Percentiles rank a stretch among this genome's conserved stretches.
Conservation (phyloP, 148 eudicot genomes). For the Rhododendron molle region DNA sequence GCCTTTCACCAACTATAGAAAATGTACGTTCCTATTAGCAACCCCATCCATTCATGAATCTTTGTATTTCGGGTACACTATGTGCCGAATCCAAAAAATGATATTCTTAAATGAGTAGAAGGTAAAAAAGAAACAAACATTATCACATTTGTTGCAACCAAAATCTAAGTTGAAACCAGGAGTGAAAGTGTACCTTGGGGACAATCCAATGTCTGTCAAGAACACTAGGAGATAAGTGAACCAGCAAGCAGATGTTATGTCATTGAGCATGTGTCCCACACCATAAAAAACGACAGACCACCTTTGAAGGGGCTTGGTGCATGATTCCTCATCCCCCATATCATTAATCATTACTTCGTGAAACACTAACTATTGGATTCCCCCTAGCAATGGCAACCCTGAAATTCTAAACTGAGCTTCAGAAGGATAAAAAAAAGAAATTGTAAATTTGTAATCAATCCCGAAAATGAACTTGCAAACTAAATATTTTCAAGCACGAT, state of each 20-base stretch:
- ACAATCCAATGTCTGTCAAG: slow-evolving; percentile 79
- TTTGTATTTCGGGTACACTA: neutral
- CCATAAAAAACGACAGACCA: slow-evolving; percentile 71
- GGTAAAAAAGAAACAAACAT: neutral
- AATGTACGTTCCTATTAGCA: neutral
- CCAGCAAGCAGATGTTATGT: slow-evolving; percentile 95
- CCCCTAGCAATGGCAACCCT: neutral
- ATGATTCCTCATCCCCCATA: slow-evolving; percentile 39
- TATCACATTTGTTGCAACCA: neutral
- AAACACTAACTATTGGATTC: neutral
- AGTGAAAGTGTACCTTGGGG: slow-evolving; percentile 50
- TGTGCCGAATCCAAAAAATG: neutral
- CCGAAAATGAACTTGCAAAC: neutral
- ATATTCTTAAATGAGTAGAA: neutral
- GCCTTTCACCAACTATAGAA: neutral
- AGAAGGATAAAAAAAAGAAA: neutral
- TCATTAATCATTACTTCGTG: slow-evolving; percentile 8
- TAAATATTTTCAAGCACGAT: neutral
- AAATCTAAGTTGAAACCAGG: neutral
- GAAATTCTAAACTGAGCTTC: neutral
- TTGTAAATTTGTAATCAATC: neutral
- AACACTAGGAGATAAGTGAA: slow-evolving; percentile 88
- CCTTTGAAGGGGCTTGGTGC: slow-evolving; percentile 47
- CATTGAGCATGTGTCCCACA: slow-evolving; percentile 93
- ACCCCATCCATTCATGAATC: neutral